Conservation (phyloP, 2,329 filamentous ascomycete species). For the Colletotrichum nymphaeae region DNA sequence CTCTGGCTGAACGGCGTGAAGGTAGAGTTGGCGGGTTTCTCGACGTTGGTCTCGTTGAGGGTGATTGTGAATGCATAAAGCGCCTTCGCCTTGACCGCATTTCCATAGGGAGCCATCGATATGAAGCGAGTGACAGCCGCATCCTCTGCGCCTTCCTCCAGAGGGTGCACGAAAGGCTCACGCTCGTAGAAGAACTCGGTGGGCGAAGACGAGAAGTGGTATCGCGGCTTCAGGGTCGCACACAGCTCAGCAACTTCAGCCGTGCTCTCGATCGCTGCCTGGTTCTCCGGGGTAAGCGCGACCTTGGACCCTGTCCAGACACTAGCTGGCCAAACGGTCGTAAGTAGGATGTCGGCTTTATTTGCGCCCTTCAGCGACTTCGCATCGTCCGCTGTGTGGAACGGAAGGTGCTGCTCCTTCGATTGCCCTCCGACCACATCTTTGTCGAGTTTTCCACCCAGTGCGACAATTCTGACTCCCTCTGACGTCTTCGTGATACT, state of each 20-base stretch:
- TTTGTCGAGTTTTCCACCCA: slow-evolving; percentile 79
- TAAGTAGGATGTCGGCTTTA: slow-evolving; percentile 87
- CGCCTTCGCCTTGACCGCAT: slow-evolving; percentile 80
- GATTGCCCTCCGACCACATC: slow-evolving; percentile 71
- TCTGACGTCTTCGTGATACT: slow-evolving; percentile 90
- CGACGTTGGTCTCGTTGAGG: slow-evolving; percentile 67
- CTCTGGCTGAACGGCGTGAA: slow-evolving; percentile 74
- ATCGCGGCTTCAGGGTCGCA: slow-evolving; percentile 84
- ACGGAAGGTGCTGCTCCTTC: slow-evolving; percentile 79
- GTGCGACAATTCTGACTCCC: slow-evolving; percentile 85
- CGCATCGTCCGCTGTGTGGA: slow-evolving; percentile 82
- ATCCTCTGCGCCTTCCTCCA: slow-evolving; percentile 57
- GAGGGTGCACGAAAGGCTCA: slow-evolving; percentile 87
- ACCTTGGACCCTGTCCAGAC: slow-evolving; percentile 78
- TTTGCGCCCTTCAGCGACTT: slow-evolving; percentile 81
- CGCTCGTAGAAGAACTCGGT: slow-evolving; percentile 82
- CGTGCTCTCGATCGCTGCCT: slow-evolving; percentile 64
- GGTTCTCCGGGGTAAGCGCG: slow-evolving; percentile 63
- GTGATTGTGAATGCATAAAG: slow-evolving; percentile 84
- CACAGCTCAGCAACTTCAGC: slow-evolving; percentile 83
- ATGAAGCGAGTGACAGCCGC: slow-evolving; percentile 86
- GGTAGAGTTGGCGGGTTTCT: slow-evolving; percentile 78
- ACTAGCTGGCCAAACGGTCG: slow-evolving; percentile 83
- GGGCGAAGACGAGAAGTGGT: slow-evolving; percentile 83
- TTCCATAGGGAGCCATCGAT: slow-evolving; percentile 84